phyloP scores from a whole-genome alignment of 345 rosid species.

The Linum lewisii region DNA sequence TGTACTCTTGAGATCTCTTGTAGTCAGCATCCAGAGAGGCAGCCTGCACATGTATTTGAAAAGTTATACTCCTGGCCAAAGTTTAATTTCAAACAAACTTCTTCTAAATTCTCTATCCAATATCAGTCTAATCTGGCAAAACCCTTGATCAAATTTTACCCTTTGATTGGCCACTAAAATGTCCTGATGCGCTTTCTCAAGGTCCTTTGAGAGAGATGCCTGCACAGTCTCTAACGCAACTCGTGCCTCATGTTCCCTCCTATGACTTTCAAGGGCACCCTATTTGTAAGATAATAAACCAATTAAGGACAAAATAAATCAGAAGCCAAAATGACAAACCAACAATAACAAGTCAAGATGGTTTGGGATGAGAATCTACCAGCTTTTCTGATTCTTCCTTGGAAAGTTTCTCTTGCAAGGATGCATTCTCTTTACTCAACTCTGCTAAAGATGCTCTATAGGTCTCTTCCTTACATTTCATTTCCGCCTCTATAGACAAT shows the following conservation, averaged over 20 bases:
- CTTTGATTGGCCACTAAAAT: slow-evolving; percentile 50
- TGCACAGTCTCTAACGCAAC: slow-evolving; percentile 45
- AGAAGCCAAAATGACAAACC: not conserved
- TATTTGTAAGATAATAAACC: slow-evolving; percentile 17
- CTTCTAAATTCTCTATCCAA: not conserved
- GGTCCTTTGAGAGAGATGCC: slow-evolving; percentile 55
- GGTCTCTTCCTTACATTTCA: slow-evolving; percentile 45
- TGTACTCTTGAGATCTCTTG: slow-evolving; percentile 77
- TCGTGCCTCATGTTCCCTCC: slow-evolving; percentile 53
- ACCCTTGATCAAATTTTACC: slow-evolving; percentile 27
- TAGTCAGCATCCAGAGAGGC: slow-evolving; percentile 55
- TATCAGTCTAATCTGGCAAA: not conserved
- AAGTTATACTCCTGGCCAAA: slow-evolving; percentile 1
- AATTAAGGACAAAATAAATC: not conserved
- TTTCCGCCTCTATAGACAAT: slow-evolving; percentile 40
- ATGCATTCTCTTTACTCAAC: slow-evolving; percentile 35
- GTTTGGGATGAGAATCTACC: slow-evolving; percentile 30
- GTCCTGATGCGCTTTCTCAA: slow-evolving; percentile 59
- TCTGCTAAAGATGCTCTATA: slow-evolving; percentile 29
- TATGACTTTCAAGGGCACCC: slow-evolving; percentile 59
- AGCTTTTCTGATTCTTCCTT: slow-evolving; percentile 57
- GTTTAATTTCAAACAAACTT: not conserved
- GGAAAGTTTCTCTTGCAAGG: slow-evolving; percentile 40
- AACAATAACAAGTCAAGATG: not conserved
- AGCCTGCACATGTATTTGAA: slow-evolving; percentile 33